Conservation (phyloP, 2,329 filamentous ascomycete genomes). For the Neofusicoccum cordaticola region DNA sequence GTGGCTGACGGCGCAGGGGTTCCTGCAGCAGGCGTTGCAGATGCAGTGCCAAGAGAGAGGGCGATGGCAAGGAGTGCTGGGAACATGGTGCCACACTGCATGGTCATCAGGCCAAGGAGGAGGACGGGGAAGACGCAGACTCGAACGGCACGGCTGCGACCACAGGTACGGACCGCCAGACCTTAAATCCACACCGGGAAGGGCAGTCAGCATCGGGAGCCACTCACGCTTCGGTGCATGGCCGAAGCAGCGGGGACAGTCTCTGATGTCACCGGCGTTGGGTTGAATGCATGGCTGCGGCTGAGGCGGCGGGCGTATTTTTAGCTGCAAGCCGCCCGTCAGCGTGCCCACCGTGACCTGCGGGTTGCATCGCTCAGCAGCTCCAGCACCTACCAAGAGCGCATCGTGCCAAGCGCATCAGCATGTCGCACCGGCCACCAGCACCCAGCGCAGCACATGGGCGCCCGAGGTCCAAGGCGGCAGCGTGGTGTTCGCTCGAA, state of each 20-base stretch:
- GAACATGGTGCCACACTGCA: neutral
- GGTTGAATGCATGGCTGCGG: neutral
- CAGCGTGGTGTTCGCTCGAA: neutral
- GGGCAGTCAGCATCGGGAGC: neutral
- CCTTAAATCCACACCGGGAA: neutral
- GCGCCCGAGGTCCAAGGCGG: too few relatives aligned
- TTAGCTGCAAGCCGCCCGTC: neutral
- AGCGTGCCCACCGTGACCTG: neutral
- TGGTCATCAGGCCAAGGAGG: neutral
- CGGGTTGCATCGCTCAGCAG: too few relatives aligned
- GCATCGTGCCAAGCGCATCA: too few relatives aligned
- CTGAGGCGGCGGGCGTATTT: neutral
- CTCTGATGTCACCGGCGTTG: constrained; percentile 1
- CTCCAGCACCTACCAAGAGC: too few relatives aligned
- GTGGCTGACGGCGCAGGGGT: neutral
- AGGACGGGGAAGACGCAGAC: too few relatives aligned
- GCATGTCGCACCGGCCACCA: too few relatives aligned
- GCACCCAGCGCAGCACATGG: too few relatives aligned
- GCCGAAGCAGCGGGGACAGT: neutral
- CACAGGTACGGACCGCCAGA: neutral
- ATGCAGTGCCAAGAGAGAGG: neutral
- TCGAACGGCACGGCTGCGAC: neutral
- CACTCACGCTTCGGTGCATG: neutral
- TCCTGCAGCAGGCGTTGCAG: neutral
- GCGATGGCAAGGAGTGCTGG: neutral